Evolutionary conservation across 495 filamentous ascomycete species (phyloP).

Genomic region (Margaritispora aquatica): DNA sequence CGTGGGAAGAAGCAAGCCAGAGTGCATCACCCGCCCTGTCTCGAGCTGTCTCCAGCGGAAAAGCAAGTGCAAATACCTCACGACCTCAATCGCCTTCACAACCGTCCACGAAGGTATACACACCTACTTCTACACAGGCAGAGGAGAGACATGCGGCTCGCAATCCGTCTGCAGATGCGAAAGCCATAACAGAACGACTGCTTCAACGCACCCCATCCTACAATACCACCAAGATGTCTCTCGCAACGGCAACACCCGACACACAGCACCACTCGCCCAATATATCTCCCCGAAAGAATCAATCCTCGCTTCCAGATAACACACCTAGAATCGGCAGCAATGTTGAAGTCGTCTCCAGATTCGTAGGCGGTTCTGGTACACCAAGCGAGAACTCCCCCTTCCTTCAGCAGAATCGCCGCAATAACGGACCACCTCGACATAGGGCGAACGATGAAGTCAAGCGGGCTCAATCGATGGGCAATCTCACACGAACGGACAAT

Average conservation of each 20-base stretch:
- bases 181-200: constrained; percentile 51
- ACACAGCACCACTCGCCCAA: constrained; percentile 34
- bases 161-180: constrained; percentile 15
- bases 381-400: constrained; percentile 25
- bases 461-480: constrained; percentile 32
- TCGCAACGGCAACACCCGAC: constrained; percentile 39
- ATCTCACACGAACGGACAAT: constrained; percentile 25
- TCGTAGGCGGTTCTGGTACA: constrained; percentile 37
- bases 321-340: constrained; percentile 37
- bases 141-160: constrained; percentile 11
- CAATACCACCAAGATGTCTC: constrained; percentile 54
- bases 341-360: constrained; percentile 44
- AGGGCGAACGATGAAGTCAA: constrained; percentile 20
- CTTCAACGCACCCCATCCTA: constrained; percentile 50
- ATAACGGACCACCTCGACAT: neutral
- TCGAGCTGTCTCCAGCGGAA: constrained; percentile 33
- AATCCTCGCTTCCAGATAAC: constrained; percentile 15
- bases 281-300: constrained; percentile 23
- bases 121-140: neutral
- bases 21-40: constrained; percentile 49
- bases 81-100: constrained; percentile 24
- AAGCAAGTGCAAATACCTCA: constrained; percentile 19
- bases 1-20: constrained; percentile 48
- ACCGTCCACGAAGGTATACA: constrained; percentile 1
- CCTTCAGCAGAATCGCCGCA: constrained; percentile 9